These are phyloP conservation scores for Colletotrichum agaves DNA, from an alignment of 2,329 filamentous ascomycete species.

Conservation along the genomic window DNA sequence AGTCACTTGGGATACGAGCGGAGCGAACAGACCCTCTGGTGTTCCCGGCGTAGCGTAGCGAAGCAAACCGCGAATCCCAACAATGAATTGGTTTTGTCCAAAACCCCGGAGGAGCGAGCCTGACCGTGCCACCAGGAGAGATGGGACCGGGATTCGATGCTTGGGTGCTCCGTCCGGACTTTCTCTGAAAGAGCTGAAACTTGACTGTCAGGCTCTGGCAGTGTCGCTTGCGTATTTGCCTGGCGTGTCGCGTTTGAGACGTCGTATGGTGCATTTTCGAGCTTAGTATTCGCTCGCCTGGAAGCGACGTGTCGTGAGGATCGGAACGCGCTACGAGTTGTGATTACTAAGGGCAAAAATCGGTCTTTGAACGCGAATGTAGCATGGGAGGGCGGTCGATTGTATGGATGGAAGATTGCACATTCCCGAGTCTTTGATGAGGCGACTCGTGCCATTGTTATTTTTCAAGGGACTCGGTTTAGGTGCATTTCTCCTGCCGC, in stretches of 20 bases:
- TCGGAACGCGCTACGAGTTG: conserved; percentile 12
- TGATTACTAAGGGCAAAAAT: conserved; percentile 1
- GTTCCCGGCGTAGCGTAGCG: conserved; percentile 16
- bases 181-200: conserved; percentile 25
- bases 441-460: neutral
- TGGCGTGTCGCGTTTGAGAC: conserved; percentile 31
- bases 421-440: conserved; percentile 19
- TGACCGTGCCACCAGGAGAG: neutral
- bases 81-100: conserved; percentile 1
- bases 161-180: conserved; percentile 15
- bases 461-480: neutral
- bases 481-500: neutral
- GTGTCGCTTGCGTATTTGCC: conserved; percentile 18
- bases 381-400: conserved; percentile 8
- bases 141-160: neutral
- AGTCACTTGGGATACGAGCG: conserved; percentile 34
- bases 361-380: neutral
- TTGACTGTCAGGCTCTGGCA: conserved; percentile 4
- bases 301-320: neutral
- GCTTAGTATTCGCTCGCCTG: neutral
- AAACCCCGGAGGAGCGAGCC: conserved; percentile 7
- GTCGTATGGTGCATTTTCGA: conserved; percentile 3
- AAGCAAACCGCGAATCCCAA: conserved; percentile 25
- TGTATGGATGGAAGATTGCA: conserved; percentile 16
- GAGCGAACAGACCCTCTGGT: conserved; percentile 19